Evolutionary conservation across 768 basidiomycete species (phyloP), one percentile per base, ranked within the genome.

Genomic region (Asterophora lycoperdoides): DNA sequence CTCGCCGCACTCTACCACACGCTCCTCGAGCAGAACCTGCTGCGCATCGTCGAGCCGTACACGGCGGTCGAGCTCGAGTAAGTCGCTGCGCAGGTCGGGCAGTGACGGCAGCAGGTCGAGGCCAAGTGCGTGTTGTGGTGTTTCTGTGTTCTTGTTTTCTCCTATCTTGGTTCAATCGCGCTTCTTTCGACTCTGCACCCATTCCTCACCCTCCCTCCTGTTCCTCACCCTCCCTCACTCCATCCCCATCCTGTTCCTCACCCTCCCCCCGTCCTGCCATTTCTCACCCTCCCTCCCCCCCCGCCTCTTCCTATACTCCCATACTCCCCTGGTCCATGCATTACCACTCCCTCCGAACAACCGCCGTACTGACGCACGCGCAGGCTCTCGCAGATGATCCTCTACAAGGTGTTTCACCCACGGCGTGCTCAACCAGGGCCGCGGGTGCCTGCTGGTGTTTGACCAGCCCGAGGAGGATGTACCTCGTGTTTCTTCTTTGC

Each of bases 331-430:
- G n/a, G n/a, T n/a, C n/a, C n/a, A n/a, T n/a, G n/a, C n/a, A n/a
- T n/a, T n/a, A n/a, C n/a, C n/a, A n/a, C n/a, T n/a, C n/a, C n/a
- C n/a, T n/a, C n/a, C n/a, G n/a, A n/a, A n/a, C n/a, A n/a, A n/a
- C n/a, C n/a, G n/a, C n/a, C n/a, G n/a, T 19, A 20, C 28, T 52
- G 15, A 30, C 15, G 26, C 30, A 17, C 5, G n/a, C 28, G 5
- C 57, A 95, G 94, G 64, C 70, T 98, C 20, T 93, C 89, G 26
- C 95, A 99, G 64, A 98, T 99, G 95, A 99, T 98, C 53, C 72
- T 97, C 32, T 95, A 97, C 69, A 94, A 94, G 58, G 82, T 94
- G 1, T 80, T 98, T n/a, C n/a, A n/a, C n/a, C 54, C 80, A 91
- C 53, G 95, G 95, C 5, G 93, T 99, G 1, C 76, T 99, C n/a